Evolutionary conservation across 257 asterid species (phyloP).

Genomic region (Anisodus tanguticus): DNA sequence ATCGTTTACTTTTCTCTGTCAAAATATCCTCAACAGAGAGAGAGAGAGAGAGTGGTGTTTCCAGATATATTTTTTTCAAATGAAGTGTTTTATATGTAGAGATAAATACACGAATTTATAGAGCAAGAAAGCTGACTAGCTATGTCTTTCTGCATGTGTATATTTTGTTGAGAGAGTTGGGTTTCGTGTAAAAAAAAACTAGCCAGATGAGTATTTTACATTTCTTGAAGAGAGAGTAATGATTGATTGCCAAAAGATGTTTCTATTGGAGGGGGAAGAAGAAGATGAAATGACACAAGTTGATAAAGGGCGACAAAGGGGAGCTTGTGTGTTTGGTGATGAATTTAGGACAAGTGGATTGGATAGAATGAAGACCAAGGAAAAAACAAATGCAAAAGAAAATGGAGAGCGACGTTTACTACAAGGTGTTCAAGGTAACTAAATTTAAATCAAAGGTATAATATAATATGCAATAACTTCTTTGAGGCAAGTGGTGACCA

Average conservation of each 20-base stretch:
- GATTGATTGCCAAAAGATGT: neutral
- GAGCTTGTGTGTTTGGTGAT: neutral
- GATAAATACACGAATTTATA: neutral
- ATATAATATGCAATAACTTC: no score
- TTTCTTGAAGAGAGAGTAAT: conserved; percentile 11
- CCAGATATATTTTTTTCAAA: conserved; percentile 36
- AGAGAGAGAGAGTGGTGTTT: conserved; percentile 22
- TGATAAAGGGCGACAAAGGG: neutral
- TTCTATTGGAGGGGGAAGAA: neutral
- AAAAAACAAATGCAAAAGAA: no score
- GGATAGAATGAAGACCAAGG: no score
- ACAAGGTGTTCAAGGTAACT: no score
- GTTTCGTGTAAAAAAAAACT: neutral
- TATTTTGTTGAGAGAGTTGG: neutral
- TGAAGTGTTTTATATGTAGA: neutral
- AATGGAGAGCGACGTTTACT: no score
- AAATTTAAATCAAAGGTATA: no score
- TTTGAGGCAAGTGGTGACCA: no score
- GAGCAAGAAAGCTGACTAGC: neutral
- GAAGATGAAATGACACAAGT: neutral
- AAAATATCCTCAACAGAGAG: neutral
- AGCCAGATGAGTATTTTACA: neutral
- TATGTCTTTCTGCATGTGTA: neutral
- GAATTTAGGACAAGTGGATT: neutral
- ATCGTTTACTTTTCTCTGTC: conserved; percentile 32